Conservation (phyloP, 495 filamentous ascomycete genomes). For the Tuber microsphaerosporum region DNA sequence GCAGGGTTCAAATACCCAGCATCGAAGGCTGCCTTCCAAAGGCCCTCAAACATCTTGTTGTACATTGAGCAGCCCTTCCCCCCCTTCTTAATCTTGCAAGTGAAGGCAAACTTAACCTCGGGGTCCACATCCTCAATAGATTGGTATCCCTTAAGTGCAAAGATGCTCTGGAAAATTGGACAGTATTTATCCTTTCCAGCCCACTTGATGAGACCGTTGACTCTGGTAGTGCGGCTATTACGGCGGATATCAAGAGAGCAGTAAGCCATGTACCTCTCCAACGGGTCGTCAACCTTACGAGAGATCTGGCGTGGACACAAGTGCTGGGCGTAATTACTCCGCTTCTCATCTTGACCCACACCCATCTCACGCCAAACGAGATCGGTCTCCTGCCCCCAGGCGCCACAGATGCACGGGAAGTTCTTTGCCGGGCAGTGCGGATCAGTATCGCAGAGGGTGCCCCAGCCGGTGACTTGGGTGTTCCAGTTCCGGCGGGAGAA, state of each 20-base stretch:
- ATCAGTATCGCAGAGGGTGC: constrained; percentile 20
- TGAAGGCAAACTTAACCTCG: constrained; percentile 20
- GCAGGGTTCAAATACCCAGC: not conserved
- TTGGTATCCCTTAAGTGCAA: constrained; percentile 10
- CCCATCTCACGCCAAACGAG: constrained; percentile 23
- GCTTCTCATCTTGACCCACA: not conserved
- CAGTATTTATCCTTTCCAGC: constrained; percentile 27
- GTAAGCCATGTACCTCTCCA: constrained; percentile 31
- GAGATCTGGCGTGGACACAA: constrained; percentile 30
- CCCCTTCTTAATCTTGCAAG: constrained; percentile 31
- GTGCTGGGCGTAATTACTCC: constrained; percentile 16
- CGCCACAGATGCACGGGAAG: constrained; percentile 27
- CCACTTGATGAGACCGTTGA: constrained; percentile 16
- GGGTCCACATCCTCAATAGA: constrained; percentile 20
- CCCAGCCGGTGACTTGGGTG: constrained; percentile 22
- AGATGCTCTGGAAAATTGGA: constrained; percentile 9
- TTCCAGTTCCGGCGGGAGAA: constrained; percentile 31
- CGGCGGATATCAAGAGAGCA: constrained; percentile 23
- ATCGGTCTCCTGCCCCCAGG: constrained; percentile 23
- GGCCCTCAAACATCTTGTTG: constrained; percentile 7
- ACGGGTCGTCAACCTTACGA: constrained; percentile 19
- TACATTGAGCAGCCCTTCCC: constrained; percentile 30
- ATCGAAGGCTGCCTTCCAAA: not conserved
- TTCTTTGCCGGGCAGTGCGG: constrained; percentile 31
- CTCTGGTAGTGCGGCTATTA: constrained; percentile 6